Conservation (phyloP, 331 rosid species). For the Acacia concinna region DNA sequence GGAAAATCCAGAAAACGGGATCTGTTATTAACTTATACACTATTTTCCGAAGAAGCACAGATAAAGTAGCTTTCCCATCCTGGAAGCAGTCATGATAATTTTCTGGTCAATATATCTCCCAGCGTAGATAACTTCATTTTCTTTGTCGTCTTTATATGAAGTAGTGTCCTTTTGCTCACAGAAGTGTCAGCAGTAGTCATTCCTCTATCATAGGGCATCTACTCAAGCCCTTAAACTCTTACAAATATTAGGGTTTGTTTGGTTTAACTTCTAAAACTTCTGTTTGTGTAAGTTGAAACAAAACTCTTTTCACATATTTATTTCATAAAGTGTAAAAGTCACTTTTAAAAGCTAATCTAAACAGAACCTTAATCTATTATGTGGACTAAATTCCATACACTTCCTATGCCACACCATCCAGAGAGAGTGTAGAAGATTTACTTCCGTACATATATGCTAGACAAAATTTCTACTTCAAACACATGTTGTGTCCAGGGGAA, state of each 20-base stretch:
- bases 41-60: background rate
- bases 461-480: background rate
- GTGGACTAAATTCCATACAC: background rate
- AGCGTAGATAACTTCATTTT: background rate
- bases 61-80: background rate
- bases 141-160: background rate
- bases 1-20: background rate
- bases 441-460: background rate
- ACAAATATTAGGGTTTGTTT: no score
- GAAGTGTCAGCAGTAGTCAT: conserved; percentile 5
- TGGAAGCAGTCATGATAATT: background rate
- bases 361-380: background rate
- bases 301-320: no score
- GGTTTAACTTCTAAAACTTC: no score
- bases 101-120: background rate
- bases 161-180: background rate
- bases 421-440: background rate
- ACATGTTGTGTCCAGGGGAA: background rate
- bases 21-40: background rate
- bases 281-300: no score
- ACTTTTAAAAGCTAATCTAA: no score
- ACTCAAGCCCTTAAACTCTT: background rate
- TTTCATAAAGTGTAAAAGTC: no score
- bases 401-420: background rate
- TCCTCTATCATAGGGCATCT: conserved; percentile 7